Evolutionary conservation across 148 eudicot species (phyloP), one percentile per base, ranked within the genome.

Genomic region (Hydrangea macrophylla): DNA sequence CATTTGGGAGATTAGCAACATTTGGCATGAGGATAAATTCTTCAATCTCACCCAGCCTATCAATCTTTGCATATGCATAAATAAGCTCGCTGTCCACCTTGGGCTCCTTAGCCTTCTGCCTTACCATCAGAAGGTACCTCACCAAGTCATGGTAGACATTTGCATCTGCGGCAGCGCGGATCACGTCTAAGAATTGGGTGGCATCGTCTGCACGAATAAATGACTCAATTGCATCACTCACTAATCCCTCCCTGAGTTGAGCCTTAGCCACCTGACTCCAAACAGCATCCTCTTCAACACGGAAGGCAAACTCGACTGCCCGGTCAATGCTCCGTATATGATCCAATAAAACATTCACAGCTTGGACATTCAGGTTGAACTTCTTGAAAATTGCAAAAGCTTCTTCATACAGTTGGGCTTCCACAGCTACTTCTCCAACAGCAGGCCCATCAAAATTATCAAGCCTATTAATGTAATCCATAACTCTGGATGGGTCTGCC

Each of bases 381-480:
- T 93, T 93, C 85, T 93, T 93, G 77, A 93, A 93, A 69, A 93
- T 93, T 57, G 92, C 96, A 85, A 79, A 93, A 15, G 98, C 96
- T 75, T 93, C 98, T 78, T 93, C 98, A 69, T 81, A 93, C 65
- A 93, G 68, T 60, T 86, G 90, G 62, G 96, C 94, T 80, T 93
- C 96, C 62, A 95, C 99, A 64, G 97, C 99, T 65, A 95, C 97
- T 75, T 95, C 99, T 53, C 96, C 98, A 67, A 92, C 92, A 11
- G 96, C 96, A 60, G 94, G 96, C 30, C 98, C 98, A 79, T 93
- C 98, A 86, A 93, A 93, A 81, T 93, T 93, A 75, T 93, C 98
- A 70, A 93, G 76, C 67, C 98, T 86, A 56, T 93, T 93, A 45
- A 93, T 68, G 72, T 93, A 93, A 75, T 93, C 98, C 96, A 93